Percentiles rank a stretch among this genome's conserved stretches.
Conservation (phyloP, 176 grass and related monocot species). For the Juncus effusus region DNA sequence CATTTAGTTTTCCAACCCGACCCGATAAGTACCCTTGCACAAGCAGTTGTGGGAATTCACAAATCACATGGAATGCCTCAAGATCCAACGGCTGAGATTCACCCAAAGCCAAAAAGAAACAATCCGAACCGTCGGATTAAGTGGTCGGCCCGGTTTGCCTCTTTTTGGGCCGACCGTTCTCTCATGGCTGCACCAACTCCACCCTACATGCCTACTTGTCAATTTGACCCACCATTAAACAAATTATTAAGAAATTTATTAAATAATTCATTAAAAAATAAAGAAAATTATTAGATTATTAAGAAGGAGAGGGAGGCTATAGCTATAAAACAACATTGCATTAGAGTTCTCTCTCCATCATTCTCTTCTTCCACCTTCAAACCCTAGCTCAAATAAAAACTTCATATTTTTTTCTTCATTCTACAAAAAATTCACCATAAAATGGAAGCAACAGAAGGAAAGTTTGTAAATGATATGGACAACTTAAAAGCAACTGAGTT, state of each 20-base stretch:
- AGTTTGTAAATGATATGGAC: conserved; percentile 35
- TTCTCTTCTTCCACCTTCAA: not conserved
- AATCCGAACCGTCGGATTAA: not conserved
- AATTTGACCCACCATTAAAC: conserved; percentile 9
- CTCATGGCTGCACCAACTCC: conserved; percentile 42
- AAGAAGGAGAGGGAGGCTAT: not conserved
- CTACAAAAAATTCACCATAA: conserved; percentile 1
- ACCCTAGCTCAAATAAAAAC: not conserved
- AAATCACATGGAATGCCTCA: conserved; percentile 22
- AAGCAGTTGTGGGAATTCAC: not conserved
- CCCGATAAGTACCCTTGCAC: conserved; percentile 1
- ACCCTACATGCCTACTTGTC: conserved; percentile 37
- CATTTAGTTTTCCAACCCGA: not conserved
- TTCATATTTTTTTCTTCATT: not conserved
- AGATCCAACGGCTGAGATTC: conserved; percentile 17
- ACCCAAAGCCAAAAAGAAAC: not conserved
- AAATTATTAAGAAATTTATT: not conserved
- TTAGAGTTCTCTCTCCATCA: conserved; percentile 24
- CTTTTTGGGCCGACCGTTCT: conserved; percentile 32
- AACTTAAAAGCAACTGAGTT: conserved; percentile 84
- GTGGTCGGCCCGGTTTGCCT: conserved; percentile 36
- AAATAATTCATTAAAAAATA: not conserved
- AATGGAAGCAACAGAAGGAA: conserved; percentile 41
- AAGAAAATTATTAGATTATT: not conserved
- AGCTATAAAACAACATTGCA: conserved; percentile 20